Evolutionary conservation across 1,139 yeast genomes (phyloP).

Genomic region (Nakaseomyces delphensis): DNA sequence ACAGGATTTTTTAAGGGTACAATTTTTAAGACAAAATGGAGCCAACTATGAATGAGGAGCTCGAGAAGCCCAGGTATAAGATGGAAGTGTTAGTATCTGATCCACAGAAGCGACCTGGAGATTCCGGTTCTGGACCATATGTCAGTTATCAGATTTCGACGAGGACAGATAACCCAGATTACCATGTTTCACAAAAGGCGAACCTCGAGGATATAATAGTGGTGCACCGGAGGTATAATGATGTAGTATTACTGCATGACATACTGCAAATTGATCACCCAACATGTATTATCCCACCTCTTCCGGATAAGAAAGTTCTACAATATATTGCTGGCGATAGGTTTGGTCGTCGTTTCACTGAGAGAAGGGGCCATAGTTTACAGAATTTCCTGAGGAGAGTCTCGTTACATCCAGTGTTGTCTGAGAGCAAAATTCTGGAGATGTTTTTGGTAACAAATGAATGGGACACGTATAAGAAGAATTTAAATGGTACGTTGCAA

Average conservation of each 20-base stretch:
- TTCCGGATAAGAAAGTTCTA: slow-evolving; percentile 85
- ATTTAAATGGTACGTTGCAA: slow-evolving; percentile 35
- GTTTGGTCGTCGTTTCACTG: slow-evolving; percentile 70
- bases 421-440: slow-evolving; percentile 62
- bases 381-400: slow-evolving; percentile 68
- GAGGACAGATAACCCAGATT: slow-evolving; percentile 41
- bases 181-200: slow-evolving; percentile 25
- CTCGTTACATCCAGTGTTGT: slow-evolving; percentile 62
- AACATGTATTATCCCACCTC: slow-evolving; percentile 80
- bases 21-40: too few relatives aligned
- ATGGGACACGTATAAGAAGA: slow-evolving; percentile 74
- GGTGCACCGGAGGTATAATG: slow-evolving; percentile 73
- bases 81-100: slow-evolving; percentile 41
- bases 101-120: slow-evolving; percentile 76
- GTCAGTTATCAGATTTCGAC: slow-evolving; percentile 75
- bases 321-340: slow-evolving; percentile 95
- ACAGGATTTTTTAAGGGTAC: background rate
- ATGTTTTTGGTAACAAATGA: slow-evolving; percentile 73
- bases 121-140: slow-evolving; percentile 42
- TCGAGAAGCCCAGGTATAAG: slow-evolving; percentile 7
- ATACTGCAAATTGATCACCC: slow-evolving; percentile 72
- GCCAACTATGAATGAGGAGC: background rate
- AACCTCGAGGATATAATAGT: slow-evolving; percentile 37
- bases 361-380: slow-evolving; percentile 74
- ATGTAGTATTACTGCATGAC: slow-evolving; percentile 69